A percentile compares a stretch with the other conserved stretches of the same genome.
These are phyloP conservation scores for Colletotrichum sp. DNA, from an alignment of 2,329 filamentous ascomycete genomes.

Conservation along the genomic window DNA sequence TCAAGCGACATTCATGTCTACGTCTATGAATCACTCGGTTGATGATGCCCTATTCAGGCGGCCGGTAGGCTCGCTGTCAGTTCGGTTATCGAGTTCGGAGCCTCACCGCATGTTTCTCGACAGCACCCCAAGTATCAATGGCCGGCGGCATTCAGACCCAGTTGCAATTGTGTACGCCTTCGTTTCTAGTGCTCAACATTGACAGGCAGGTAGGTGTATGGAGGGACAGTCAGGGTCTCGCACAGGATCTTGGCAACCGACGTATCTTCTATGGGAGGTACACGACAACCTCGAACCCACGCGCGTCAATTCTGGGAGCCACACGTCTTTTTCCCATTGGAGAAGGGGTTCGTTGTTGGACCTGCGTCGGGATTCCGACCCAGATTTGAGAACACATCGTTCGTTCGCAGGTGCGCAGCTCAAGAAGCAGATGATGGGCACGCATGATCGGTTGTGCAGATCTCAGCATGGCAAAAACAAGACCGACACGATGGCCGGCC, in stretches of 20 bases:
- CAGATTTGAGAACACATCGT: not conserved
- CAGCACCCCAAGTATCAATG: not conserved
- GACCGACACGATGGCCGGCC: not conserved
- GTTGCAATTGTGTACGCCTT: not conserved
- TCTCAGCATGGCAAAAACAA: not conserved
- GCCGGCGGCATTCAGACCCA: too few relatives aligned
- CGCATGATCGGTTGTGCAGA: not conserved
- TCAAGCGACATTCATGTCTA: too few relatives aligned
- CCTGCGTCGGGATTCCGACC: not conserved
- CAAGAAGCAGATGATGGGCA: not conserved
- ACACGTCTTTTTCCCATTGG: rapidly evolving
- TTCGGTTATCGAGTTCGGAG: too few relatives aligned
- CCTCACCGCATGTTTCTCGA: too few relatives aligned
- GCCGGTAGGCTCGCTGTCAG: too few relatives aligned
- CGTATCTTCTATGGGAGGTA: not conserved
- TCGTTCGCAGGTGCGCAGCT: not conserved
- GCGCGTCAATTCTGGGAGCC: not conserved
- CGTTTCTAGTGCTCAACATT: not conserved
- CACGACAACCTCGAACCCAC: not conserved
- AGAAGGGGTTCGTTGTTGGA: not conserved
- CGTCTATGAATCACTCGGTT: too few relatives aligned
- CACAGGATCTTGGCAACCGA: rapidly evolving
- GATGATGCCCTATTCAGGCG: too few relatives aligned
- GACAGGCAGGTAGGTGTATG: not conserved
- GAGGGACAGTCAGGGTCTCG: not conserved